Evolutionary conservation across 2,329 filamentous ascomycete species (phyloP).

Genomic region (Epichloe amarillans): DNA sequence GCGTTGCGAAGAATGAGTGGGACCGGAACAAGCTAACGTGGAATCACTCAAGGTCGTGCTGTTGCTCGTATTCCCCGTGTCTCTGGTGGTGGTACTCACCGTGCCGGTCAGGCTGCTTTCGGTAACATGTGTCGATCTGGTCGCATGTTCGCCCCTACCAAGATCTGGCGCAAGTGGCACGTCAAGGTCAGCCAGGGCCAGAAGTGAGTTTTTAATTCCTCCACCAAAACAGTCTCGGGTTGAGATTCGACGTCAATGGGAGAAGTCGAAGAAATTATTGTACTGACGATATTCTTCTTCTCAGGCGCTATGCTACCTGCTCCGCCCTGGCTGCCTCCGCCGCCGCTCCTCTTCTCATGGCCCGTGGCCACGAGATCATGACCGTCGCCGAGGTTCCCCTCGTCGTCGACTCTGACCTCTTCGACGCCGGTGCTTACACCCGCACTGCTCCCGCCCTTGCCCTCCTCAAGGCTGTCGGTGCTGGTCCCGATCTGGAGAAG

Average conservation of each 20-base stretch:
- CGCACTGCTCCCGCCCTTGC: conserved; percentile 81
- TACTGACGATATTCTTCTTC: neutral
- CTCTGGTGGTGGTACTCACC: conserved; percentile 99
- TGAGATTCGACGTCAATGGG: neutral
- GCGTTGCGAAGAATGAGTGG: neutral
- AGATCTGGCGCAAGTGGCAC: conserved; percentile 99
- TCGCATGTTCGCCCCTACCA: conserved; percentile 99
- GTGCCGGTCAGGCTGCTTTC: conserved; percentile 98
- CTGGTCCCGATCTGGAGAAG: conserved; percentile 83
- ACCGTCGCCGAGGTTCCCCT: conserved; percentile 95
- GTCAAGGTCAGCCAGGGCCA: conserved; percentile 99
- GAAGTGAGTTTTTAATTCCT: conserved; percentile 47
- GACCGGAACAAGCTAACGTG: neutral
- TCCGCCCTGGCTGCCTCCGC: conserved; percentile 95
- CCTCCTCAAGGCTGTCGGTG: conserved; percentile 85
- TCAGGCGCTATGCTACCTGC: conserved; percentile 88
- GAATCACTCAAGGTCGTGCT: conserved; percentile 64
- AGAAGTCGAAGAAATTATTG: conserved; percentile 4
- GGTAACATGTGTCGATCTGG: conserved; percentile 99
- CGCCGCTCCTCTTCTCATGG: conserved; percentile 85
- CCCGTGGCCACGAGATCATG: conserved; percentile 91
- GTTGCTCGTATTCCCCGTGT: conserved; percentile 99
- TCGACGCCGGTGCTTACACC: conserved; percentile 64
- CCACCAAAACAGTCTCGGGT: neutral
- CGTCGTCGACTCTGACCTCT: conserved; percentile 82